A percentile compares a stretch with the other conserved stretches of the same genome.
These are phyloP conservation scores for Symbiodinium pilosum DNA, from an alignment of 73 alveolate species.

Conservation along the genomic window DNA sequence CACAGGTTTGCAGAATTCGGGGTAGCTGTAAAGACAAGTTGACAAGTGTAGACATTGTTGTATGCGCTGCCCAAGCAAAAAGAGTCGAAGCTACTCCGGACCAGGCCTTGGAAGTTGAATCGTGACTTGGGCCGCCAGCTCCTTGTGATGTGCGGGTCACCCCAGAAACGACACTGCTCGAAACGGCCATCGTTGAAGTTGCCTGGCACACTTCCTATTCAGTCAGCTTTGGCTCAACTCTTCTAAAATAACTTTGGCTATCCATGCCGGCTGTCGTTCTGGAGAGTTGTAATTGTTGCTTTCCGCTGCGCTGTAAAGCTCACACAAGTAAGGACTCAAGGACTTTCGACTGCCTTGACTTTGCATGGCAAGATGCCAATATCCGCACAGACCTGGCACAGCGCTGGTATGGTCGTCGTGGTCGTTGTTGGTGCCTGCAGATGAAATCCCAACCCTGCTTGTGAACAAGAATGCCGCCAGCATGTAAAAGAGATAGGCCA, in stretches of 20 bases:
- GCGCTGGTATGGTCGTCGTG: neutral
- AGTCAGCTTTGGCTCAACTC: no score
- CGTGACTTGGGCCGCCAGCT: conserved; percentile 12
- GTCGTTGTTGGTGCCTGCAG: neutral
- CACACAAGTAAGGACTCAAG: no score
- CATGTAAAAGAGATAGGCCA: no score
- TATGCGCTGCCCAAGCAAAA: neutral
- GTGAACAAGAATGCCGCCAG: no score
- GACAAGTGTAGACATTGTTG: neutral
- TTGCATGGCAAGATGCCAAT: neutral
- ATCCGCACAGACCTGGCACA: neutral
- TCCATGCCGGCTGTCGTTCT: no score
- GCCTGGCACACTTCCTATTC: neutral
- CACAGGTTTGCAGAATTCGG: neutral
- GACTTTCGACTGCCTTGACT: no score
- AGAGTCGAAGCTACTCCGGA: neutral
- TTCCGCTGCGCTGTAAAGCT: no score
- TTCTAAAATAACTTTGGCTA: no score
- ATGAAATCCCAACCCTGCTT: neutral
- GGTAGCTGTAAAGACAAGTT: no score
- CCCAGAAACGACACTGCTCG: conserved; percentile 12
- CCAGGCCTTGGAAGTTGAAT: neutral
- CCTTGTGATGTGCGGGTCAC: neutral
- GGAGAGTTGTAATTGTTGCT: no score
- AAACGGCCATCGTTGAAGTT: neutral